phyloP scores from a whole-genome alignment of 2,329 filamentous ascomycete genomes.

The Paracorniculantispora psalliotae region DNA sequence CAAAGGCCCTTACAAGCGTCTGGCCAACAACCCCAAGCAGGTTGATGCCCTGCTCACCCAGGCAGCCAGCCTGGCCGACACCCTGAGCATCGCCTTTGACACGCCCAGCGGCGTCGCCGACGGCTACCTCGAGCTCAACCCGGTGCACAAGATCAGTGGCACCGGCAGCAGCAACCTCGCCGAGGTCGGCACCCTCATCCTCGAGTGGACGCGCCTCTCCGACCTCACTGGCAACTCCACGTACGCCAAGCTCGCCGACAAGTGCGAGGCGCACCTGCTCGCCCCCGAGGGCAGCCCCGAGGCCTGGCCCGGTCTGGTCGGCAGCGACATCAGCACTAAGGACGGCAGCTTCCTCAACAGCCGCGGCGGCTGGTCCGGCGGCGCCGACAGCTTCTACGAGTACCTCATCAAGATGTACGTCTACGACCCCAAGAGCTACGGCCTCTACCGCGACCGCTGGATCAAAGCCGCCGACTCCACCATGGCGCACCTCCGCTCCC shows the following conservation, averaged over 20 bases:
- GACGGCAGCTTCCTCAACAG: constrained; percentile 63
- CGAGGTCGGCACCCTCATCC: constrained; percentile 68
- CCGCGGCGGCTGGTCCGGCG: constrained; percentile 67
- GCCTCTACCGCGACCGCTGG: constrained; percentile 68
- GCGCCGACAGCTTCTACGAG: constrained; percentile 64
- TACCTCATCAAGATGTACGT: constrained; percentile 91
- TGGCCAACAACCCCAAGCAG: constrained; percentile 37
- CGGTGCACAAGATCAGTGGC: constrained; percentile 40
- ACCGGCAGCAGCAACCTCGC: constrained; percentile 64
- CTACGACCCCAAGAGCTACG: constrained; percentile 64
- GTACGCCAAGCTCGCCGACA: constrained; percentile 60
- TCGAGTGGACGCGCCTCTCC: constrained; percentile 74
- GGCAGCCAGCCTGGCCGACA: constrained; percentile 61
- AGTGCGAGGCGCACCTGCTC: constrained; percentile 63
- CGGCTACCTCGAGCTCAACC: constrained; percentile 58
- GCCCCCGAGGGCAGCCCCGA: constrained; percentile 49
- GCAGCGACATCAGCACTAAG: constrained; percentile 56
- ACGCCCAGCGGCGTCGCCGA: constrained; percentile 67
- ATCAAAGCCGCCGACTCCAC: constrained; percentile 68
- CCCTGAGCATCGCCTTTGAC: constrained; percentile 68
- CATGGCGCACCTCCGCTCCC: constrained; percentile 64
- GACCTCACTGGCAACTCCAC: constrained; percentile 62
- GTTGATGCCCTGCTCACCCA: constrained; percentile 59
- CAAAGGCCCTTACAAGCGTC: constrained; percentile 53
- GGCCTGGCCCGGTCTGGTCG: constrained; percentile 72